Evolutionary conservation across 1,284 basidiomycete species (phyloP), one percentile per base, ranked within the genome.

Genomic region (Melampsora larici-populina): DNA sequence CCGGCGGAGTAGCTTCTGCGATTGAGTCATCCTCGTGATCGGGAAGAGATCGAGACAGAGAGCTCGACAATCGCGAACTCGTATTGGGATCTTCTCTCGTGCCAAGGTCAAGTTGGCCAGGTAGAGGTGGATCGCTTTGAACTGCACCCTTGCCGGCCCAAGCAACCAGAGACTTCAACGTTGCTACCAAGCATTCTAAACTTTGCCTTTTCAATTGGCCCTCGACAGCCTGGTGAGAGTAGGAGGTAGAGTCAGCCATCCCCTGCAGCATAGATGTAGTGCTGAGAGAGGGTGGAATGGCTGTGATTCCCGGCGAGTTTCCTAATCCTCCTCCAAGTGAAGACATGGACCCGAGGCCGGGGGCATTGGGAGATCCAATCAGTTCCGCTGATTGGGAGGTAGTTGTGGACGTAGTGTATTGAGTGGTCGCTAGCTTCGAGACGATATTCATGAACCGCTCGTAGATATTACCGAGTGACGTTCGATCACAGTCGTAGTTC

Each of bases 381-480:
- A 78, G 64, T 68, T 78, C 76, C 9, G 71, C 76, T 40, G 76
- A 78, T 71, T 78, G 76, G 29, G 69, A 71, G 24, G 84, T 84
- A 75, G 85, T 86, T 43, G 82, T 82, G 55, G 86, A 84, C 65
- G 88, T 82, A 6, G 87, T 87, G 74, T 89, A 88, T 58, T 91
- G 89, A 49, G 89, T 88, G 24, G 91, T 90, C 9, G 90, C 90
- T 79, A 96, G 89, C 85, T 94, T 96, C 18, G 94, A 94, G 80
- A 97, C 89, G 80, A 95, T 91, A 84, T 96, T 96, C 87, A 97
- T 94, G 72, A 97, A 92, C 90, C 93, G 91, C 82, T 98, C 95
- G 84, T 97, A 98, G 78, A 97, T 95, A 85, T 98, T 97, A 82
- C 96, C 95, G 8, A 88, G 88, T 5, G 94, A 92, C 75, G 93